Evolutionary conservation across 164 flowering plant genomes (phyloP).

Genomic region (Kingdonia uniflora): DNA sequence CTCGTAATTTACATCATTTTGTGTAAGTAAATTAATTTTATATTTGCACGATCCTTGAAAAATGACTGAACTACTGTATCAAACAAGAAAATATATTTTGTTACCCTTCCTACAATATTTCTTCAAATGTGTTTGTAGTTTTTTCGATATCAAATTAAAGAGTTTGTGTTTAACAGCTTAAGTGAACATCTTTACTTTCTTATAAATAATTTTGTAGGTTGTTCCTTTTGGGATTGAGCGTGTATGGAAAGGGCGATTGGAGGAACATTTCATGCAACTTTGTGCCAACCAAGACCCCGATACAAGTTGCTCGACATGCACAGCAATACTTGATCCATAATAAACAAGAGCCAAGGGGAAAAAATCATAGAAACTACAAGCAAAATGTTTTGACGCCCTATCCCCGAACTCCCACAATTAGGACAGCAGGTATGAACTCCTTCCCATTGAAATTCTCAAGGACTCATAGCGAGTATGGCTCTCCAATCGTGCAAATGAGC

Average conservation of each 20-base stretch:
- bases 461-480: too few species aligned
- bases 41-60: too few species aligned
- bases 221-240: slow-evolving; percentile 17
- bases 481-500: too few species aligned
- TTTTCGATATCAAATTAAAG: neutral
- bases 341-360: too few species aligned
- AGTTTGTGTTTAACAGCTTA: too few species aligned
- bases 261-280: slow-evolving; percentile 17
- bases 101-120: neutral
- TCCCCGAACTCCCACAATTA: neutral
- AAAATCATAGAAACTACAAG: neutral
- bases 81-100: too few species aligned
- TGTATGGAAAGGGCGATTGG: slow-evolving; percentile 25
- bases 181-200: too few species aligned
- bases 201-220: slow-evolving; percentile 16
- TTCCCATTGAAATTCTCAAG: too few species aligned
- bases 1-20: too few species aligned
- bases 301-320: slow-evolving; percentile 26
- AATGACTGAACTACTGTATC: too few species aligned
- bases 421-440: too few species aligned
- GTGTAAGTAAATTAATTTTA: too few species aligned
- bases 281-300: slow-evolving; percentile 16
- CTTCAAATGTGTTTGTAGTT: neutral
- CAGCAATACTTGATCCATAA: slow-evolving; percentile 18
- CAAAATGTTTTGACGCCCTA: neutral